phyloP scores from a whole-genome alignment of 257 asterid species.

The Scutellaria barbata region DNA sequence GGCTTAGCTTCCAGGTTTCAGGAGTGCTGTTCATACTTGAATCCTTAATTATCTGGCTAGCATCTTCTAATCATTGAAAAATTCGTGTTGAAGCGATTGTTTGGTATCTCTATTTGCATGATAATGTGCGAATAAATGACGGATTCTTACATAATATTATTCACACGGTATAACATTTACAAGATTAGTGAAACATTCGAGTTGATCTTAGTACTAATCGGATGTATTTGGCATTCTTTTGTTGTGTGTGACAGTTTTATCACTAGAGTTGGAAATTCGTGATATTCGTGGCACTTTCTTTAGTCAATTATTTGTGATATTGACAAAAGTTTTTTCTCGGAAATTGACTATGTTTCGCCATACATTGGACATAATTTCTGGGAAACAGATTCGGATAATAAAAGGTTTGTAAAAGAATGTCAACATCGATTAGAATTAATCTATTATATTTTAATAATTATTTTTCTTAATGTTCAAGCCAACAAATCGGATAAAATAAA shows the following conservation, averaged over 20 bases:
- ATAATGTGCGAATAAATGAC: too few relatives aligned
- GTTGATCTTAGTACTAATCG: too few relatives aligned
- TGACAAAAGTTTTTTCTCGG: not conserved
- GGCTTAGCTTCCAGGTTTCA: conserved; percentile 3
- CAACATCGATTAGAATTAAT: conserved; percentile 35
- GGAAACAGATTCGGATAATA: not conserved
- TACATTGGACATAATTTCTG: not conserved
- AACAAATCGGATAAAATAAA: not conserved
- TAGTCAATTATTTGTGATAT: conserved; percentile 2
- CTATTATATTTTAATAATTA: not conserved
- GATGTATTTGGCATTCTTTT: too few relatives aligned
- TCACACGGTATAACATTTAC: not conserved
- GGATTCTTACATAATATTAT: too few relatives aligned
- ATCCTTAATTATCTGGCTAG: not conserved
- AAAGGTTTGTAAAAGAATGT: not conserved
- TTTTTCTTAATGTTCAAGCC: conserved; percentile 6
- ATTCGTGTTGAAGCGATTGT: conserved; percentile 9
- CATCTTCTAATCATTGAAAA: conserved; percentile 1
- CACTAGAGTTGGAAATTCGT: not conserved
- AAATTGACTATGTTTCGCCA: not conserved
- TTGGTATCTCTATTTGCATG: not conserved
- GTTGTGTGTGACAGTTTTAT: too few relatives aligned
- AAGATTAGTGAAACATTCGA: not conserved
- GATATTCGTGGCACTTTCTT: not conserved
- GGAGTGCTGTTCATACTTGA: conserved; percentile 2